Evolutionary conservation across 2,329 filamentous ascomycete genomes (phyloP).

Genomic region (Neodidymelliopsis sp.): DNA sequence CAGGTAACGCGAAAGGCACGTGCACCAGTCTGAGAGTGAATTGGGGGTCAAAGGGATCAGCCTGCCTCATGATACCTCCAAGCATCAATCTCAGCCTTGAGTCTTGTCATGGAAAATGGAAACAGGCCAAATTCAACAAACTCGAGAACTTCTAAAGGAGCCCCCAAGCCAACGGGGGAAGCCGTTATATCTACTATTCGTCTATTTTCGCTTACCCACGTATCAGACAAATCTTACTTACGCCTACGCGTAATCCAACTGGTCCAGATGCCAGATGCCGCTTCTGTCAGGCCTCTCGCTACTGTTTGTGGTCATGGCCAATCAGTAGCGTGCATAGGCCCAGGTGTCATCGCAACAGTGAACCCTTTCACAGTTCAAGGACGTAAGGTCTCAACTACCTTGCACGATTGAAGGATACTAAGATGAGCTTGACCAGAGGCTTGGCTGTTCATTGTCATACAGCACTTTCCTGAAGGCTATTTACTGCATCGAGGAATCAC

Average conservation of each 20-base stretch:
- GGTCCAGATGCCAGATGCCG: conserved; percentile 3
- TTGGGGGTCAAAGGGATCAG: conserved; percentile 8
- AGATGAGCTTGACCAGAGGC: not conserved
- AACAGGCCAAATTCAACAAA: not conserved
- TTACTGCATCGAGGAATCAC: not conserved
- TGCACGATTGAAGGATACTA: not conserved
- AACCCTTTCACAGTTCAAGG: not conserved
- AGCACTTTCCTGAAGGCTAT: not conserved
- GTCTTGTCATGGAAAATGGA: not conserved
- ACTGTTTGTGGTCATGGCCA: conserved; percentile 2
- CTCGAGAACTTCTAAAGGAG: not conserved
- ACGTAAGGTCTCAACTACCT: not conserved
- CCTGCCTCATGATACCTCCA: not conserved
- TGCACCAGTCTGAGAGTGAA: conserved; percentile 16
- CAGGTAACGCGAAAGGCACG: conserved; percentile 35
- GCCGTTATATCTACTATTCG: conserved; percentile 14
- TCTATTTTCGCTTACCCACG: conserved; percentile 18
- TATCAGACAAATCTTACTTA: conserved; percentile 4
- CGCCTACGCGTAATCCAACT: conserved; percentile 14
- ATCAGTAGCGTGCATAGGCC: conserved; percentile 3
- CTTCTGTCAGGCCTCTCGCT: conserved; percentile 3
- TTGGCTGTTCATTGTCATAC: not conserved
- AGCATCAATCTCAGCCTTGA: not conserved
- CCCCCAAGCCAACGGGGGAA: conserved; percentile 1
- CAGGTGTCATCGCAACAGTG: not conserved